Evolutionary conservation across 331 rosid species (phyloP), one percentile per base, ranked within the genome.

Genomic region (Quercus tomentella): DNA sequence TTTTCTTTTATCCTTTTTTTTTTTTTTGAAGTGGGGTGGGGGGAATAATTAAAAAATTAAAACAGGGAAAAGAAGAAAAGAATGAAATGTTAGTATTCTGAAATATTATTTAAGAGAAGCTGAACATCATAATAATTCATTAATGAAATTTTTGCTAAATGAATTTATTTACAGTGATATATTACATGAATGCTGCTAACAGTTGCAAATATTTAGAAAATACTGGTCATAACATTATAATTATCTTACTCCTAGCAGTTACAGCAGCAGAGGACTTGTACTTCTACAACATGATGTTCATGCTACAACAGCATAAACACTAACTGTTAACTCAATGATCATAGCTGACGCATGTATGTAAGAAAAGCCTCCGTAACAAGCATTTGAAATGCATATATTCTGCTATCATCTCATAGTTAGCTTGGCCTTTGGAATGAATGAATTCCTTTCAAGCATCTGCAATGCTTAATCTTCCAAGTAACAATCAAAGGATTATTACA

Each of bases 401-500:
- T 68, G 67, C 56, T 30, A 43, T 49, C 61, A 75, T 51, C 51
- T 51, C 20, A 2, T 56, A 22, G 54, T 18, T 35, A 21, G 52
- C 54, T 76, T 74, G 33, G 72, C 30, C 6, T 76, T 72, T 20
- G 56, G 25, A 73, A 51, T 54, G 43, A 55, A 37, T 54, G 57
- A 73, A 49, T 76, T 68, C 56, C 58, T 67, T 76, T 80, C 68
- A 25, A 63, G 61, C 80, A 58, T 70, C 21, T 26, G 37, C 21
- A 33, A 76, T 73, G 77, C 28, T 52, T 55, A 75, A 74, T 63
- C 78, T 56, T 70, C 17, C 15, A 56, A 78, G 45, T 33, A 56
- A 57, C 73, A 85, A 82, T 6, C 74, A 33, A 77, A n/a, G 73
- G 80, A 73, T 56, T 26, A 76, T 76, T 78, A 7, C 33, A 80